phyloP scores from a whole-genome alignment of 225 moss, liverwort and hornwort species.

The Climacium dendroides region DNA sequence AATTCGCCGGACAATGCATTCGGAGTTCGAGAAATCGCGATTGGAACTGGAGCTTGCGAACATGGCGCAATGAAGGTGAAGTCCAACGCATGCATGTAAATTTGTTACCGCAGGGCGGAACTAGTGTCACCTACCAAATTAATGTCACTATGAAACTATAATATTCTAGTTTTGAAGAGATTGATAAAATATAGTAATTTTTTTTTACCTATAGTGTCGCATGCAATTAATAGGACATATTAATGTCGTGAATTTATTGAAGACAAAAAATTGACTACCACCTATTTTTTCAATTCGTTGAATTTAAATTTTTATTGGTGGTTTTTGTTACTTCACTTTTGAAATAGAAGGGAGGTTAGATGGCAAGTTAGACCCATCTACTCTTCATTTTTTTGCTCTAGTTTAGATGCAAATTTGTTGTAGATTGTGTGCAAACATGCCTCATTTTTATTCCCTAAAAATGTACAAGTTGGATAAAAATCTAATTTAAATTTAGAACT shows the following conservation, averaged over 20 bases:
- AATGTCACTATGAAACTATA: not conserved
- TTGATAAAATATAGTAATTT: not conserved
- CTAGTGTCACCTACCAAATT: not conserved
- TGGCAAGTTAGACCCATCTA: no score
- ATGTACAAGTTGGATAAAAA: not conserved
- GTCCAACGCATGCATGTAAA: not conserved
- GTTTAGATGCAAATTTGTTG: not conserved
- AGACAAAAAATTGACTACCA: not conserved
- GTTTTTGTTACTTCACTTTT: not conserved
- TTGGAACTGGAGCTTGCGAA: no score
- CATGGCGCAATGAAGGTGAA: not conserved
- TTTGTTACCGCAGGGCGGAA: not conserved
- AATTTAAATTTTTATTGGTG: no score
- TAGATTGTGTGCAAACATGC: not conserved
- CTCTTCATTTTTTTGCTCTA: fast-evolving
- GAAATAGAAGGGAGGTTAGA: not conserved
- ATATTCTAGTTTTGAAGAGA: no score
- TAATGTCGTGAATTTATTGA: not conserved
- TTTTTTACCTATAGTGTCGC: not conserved
- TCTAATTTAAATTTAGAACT: not conserved
- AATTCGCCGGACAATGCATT: not conserved
- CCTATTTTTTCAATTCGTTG: not conserved
- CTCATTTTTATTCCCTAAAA: not conserved
- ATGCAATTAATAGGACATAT: not conserved
- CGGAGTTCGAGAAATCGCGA: not conserved